These are phyloP conservation scores for Neoarthrinium moseri DNA, from an alignment of 2,329 filamentous ascomycete genomes.

Conservation along the genomic window DNA sequence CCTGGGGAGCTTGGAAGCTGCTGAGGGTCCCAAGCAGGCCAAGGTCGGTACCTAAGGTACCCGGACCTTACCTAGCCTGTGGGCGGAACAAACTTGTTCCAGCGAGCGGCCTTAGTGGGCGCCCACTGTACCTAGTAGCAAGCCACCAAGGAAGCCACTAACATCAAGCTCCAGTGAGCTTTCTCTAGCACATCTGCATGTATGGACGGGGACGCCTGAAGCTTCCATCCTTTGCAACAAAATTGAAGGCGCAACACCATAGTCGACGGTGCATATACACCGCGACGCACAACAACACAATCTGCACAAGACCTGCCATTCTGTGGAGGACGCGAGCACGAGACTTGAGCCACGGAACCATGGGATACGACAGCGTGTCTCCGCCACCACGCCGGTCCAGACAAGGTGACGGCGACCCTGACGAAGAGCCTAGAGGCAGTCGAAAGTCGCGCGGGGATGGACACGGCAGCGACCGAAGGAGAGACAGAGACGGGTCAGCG, in stretches of 20 bases:
- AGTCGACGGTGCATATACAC: no score
- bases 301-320: not conserved
- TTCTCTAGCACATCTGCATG: no score
- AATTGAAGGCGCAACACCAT: no score
- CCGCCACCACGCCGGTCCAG: conserved; percentile 7
- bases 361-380: conserved; percentile 6
- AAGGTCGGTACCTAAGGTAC: no score
- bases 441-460: conserved; percentile 1
- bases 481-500: conserved; percentile 3
- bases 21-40: no score
- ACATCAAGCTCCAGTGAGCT: no score
- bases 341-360: not conserved
- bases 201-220: no score
- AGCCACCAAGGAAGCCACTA: no score
- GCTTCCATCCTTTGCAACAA: not conserved
- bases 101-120: not conserved
- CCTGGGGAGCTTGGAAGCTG: no score
- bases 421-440: not conserved
- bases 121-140: no score
- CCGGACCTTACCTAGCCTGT: no score
- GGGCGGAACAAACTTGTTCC: not conserved
- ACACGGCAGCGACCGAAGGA: not conserved
- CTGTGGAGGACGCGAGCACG: not conserved
- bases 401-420: not conserved
- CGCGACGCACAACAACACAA: not conserved